These are phyloP conservation scores for Mallotus repandus DNA, from an alignment of 441 rosid species.

Conservation along the genomic window DNA sequence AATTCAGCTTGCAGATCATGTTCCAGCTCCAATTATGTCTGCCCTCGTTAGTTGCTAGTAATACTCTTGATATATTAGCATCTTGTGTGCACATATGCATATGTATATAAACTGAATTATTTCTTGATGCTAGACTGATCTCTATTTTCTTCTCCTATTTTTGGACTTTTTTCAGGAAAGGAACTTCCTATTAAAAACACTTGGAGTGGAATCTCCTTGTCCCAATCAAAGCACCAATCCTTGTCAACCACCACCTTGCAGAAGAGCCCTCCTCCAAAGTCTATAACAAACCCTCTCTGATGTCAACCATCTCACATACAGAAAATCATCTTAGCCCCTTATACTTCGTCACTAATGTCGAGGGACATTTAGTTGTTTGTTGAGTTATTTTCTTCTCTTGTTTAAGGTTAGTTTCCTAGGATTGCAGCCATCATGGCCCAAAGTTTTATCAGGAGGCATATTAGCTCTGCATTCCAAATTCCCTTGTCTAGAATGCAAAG, in stretches of 20 bases:
- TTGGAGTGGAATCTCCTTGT: constrained; percentile 81
- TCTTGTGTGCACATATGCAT: not conserved
- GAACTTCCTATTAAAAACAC: constrained; percentile 89
- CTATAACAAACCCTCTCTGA: constrained; percentile 47
- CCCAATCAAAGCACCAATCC: constrained; percentile 53
- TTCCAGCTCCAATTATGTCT: not conserved
- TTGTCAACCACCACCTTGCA: constrained; percentile 89
- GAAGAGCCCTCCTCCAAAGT: constrained; percentile 93
- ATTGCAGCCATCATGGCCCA: constrained; percentile 79
- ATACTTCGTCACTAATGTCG: constrained; percentile 19
- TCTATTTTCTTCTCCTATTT: constrained; percentile 18
- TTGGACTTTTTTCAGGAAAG: constrained; percentile 63
- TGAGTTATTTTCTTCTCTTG: constrained; percentile 31
- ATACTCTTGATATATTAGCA: not conserved
- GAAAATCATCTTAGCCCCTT: constrained; percentile 24
- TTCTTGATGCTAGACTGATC: constrained; percentile 25
- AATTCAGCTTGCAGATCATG: constrained; percentile 1
- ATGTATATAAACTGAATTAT: not conserved
- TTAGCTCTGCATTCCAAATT: constrained; percentile 62
- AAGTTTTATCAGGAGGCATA: constrained; percentile 67
- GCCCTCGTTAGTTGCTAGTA: not conserved
- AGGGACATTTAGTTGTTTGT: constrained; percentile 30
- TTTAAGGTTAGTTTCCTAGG: constrained; percentile 34
- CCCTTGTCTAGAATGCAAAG: constrained; percentile 57
- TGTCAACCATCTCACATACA: constrained; percentile 27